A percentile compares a stretch with the other conserved stretches of the same genome.
Conservation (phyloP, 345 rosid genomes). For the Camelina hispida region DNA sequence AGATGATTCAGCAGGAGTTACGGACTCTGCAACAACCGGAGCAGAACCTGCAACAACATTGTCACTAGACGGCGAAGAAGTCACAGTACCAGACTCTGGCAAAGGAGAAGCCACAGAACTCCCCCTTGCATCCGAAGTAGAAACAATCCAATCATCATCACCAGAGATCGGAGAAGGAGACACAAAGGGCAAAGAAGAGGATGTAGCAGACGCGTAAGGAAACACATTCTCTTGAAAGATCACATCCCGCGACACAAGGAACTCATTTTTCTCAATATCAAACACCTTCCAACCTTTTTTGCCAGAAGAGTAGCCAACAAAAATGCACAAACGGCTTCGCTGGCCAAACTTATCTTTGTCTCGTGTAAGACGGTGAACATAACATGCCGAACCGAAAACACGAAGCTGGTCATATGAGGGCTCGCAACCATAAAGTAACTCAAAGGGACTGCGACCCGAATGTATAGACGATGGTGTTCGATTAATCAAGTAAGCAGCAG, state of each 20-base stretch:
- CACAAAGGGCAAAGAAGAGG: too few species aligned
- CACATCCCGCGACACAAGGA: not conserved
- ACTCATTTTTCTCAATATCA: not conserved
- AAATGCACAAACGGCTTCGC: not conserved
- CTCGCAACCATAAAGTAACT: not conserved
- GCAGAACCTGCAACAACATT: too few species aligned
- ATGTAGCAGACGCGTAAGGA: not conserved
- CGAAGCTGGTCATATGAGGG: not conserved
- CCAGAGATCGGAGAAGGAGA: too few species aligned
- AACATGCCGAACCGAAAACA: not conserved
- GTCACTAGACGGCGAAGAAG: too few species aligned
- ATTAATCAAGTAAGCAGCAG: too few species aligned
- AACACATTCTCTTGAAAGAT: not conserved
- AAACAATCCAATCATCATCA: too few species aligned
- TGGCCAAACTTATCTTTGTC: not conserved
- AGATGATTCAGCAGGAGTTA: too few species aligned
- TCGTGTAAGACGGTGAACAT: rapidly evolving
- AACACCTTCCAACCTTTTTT: not conserved
- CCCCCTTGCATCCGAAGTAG: too few species aligned
- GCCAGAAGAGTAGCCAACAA: not conserved
- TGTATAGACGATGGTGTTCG: not conserved
- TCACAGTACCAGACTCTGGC: too few species aligned
- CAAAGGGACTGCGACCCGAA: rapidly evolving
- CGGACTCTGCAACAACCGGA: too few species aligned
- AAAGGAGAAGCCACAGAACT: too few species aligned